Conservation (phyloP, 2,329 filamentous ascomycete species). For the Aphanocladium album region DNA sequence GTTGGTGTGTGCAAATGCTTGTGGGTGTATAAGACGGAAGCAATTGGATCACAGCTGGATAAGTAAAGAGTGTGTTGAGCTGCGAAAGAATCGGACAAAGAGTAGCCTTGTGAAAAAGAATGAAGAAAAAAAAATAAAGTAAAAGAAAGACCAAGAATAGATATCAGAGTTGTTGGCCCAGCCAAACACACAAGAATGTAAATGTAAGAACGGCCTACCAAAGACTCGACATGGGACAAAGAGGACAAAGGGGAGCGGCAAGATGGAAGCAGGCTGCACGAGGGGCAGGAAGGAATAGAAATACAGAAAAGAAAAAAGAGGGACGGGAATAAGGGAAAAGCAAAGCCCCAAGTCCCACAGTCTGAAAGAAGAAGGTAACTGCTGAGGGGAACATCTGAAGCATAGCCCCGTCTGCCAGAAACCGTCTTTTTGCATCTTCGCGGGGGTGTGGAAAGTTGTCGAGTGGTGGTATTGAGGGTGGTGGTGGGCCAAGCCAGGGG, state of each 20-base stretch:
- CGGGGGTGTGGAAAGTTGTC: neutral
- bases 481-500: neutral
- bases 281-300: conserved; percentile 1
- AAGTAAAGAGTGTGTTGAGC: neutral
- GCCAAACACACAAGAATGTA: conserved; percentile 1
- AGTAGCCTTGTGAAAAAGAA: conserved; percentile 7
- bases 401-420: conserved; percentile 6
- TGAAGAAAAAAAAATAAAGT: conserved; percentile 17
- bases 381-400: neutral
- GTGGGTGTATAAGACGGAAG: conserved; percentile 1
- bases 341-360: neutral
- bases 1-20: neutral
- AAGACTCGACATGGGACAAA: neutral
- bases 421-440: neutral
- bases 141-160: conserved; percentile 14
- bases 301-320: conserved; percentile 1
- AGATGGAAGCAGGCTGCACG: neutral
- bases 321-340: neutral
- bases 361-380: neutral
- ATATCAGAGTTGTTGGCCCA: conserved; percentile 4
- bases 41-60: too few relatives aligned
- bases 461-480: neutral
- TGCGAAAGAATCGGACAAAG: neutral
- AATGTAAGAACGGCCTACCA: conserved; percentile 3
- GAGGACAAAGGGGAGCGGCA: neutral